phyloP scores from a whole-genome alignment of 768 basidiomycete genomes.

The Harrya chromipes region DNA sequence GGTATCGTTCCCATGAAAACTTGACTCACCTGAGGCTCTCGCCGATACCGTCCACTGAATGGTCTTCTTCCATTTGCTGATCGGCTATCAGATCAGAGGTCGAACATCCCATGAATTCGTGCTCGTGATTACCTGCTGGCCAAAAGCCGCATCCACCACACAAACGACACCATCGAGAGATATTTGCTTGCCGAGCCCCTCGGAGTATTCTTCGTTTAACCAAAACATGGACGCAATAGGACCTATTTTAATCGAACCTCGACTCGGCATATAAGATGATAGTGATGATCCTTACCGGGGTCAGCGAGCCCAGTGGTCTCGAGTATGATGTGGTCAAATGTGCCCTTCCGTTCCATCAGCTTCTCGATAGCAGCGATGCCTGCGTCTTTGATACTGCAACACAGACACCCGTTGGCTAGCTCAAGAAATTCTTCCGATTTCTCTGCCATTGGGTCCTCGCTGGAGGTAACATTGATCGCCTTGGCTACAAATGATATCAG shows the following conservation, averaged over 20 bases:
- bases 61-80: slow-evolving; percentile 86
- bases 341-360: slow-evolving; percentile 80
- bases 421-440: slow-evolving; percentile 86
- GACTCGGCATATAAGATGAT: neutral
- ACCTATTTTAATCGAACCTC: slow-evolving; percentile 38
- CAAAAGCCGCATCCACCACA: slow-evolving; percentile 88
- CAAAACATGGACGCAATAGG: slow-evolving; percentile 86
- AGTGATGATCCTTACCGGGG: slow-evolving; percentile 55
- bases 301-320: slow-evolving; percentile 97
- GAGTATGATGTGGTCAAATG: slow-evolving; percentile 92
- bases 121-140: slow-evolving; percentile 43
- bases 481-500: slow-evolving; percentile 52
- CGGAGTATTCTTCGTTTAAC: slow-evolving; percentile 79
- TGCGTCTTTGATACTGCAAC: slow-evolving; percentile 94
- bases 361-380: slow-evolving; percentile 94
- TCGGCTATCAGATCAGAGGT: slow-evolving; percentile 1
- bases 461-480: slow-evolving; percentile 77
- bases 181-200: slow-evolving; percentile 66
- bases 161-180: slow-evolving; percentile 87
- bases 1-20: neutral
- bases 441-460: slow-evolving; percentile 57
- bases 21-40: slow-evolving; percentile 73
- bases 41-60: slow-evolving; percentile 59
- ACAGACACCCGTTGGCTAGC: slow-evolving; percentile 95
- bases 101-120: slow-evolving; percentile 32